These are phyloP conservation scores for Flaveria linearis DNA, from an alignment of 129 eudicot species.

Conservation along the genomic window DNA sequence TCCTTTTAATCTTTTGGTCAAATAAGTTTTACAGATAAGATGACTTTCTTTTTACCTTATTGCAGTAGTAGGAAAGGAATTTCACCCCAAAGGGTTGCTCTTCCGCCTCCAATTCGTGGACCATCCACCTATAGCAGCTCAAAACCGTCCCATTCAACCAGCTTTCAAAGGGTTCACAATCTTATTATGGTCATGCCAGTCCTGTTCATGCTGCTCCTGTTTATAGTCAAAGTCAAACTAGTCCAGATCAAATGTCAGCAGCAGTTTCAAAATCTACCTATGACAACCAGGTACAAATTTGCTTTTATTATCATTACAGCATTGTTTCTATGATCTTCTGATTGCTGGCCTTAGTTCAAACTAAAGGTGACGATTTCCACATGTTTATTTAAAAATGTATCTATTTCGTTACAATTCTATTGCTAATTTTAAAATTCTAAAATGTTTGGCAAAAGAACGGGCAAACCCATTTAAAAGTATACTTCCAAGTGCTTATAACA, in stretches of 20 bases:
- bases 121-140: constrained; percentile 41
- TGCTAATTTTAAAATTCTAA: not conserved
- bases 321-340: constrained; percentile 10
- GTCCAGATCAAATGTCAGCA: constrained; percentile 10
- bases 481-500: not conserved
- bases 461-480: not conserved
- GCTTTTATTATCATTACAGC: not conserved
- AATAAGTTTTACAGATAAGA: not conserved
- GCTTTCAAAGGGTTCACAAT: constrained; percentile 52
- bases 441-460: not conserved
- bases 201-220: constrained; percentile 47
- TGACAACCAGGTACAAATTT: constrained; percentile 56
- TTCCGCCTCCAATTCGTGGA: constrained; percentile 73
- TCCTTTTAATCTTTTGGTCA: constrained; percentile 15
- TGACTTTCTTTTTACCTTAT: constrained; percentile 1
- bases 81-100: constrained; percentile 59
- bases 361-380: too few species aligned
- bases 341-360: not conserved
- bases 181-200: constrained; percentile 39
- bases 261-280: constrained; percentile 56
- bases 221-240: constrained; percentile 34
- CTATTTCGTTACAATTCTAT: not conserved
- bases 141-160: constrained; percentile 49
- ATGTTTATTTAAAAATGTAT: too few species aligned
- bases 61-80: constrained; percentile 59